Percentiles rank a stretch among this genome's conserved stretches.
phyloP scores from a whole-genome alignment of 2,329 filamentous ascomycete species.

The Penicillium occitanis region DNA sequence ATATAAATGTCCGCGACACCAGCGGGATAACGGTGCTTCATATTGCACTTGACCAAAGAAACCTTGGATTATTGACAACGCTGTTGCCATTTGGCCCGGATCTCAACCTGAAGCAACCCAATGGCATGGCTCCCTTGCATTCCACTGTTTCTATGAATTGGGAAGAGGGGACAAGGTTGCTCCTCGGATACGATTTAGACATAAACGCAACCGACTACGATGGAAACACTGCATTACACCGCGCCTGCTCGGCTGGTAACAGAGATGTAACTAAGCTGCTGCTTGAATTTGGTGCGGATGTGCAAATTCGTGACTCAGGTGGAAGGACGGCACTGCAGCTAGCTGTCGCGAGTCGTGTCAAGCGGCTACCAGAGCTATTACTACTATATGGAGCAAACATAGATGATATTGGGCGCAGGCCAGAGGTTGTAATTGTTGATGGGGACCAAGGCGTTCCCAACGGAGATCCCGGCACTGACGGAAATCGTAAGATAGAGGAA shows the following conservation, averaged over 20 bases:
- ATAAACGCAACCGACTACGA: neutral
- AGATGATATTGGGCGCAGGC: neutral
- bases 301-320: neutral
- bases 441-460: too few species aligned
- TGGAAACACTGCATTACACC: conserved; percentile 4
- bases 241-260: neutral
- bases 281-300: neutral
- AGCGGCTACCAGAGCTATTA: neutral
- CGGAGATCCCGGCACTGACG: too few species aligned
- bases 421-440: neutral
- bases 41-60: neutral
- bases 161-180: neutral
- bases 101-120: conserved; percentile 3
- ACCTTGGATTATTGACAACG: neutral
- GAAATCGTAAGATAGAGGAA: neutral
- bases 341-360: neutral
- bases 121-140: conserved; percentile 8
- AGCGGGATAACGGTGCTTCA: conserved; percentile 1
- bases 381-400: neutral
- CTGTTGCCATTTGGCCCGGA: conserved; percentile 2
- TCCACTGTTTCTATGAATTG: neutral
- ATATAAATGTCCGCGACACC: neutral
- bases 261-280: neutral
- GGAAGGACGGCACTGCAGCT: conserved; percentile 8
- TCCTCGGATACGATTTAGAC: neutral